A percentile compares a stretch with the other conserved stretches of the same genome.
These are phyloP conservation scores for Forsythia suspensa DNA, from an alignment of 257 asterid genomes.

Conservation along the genomic window DNA sequence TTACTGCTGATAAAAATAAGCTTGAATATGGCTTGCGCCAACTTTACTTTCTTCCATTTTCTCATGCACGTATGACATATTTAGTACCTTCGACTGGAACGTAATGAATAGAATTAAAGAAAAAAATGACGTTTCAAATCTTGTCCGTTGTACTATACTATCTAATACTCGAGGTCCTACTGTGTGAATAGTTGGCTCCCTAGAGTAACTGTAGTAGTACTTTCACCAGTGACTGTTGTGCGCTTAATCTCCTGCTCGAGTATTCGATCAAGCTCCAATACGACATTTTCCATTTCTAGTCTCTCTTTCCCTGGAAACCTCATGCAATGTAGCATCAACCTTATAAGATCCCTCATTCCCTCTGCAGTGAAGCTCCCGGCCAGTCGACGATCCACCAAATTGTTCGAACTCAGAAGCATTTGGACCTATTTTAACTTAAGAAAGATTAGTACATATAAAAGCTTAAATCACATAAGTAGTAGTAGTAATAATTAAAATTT, in stretches of 20 bases:
- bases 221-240: constrained; percentile 64
- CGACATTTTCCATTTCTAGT: constrained; percentile 52
- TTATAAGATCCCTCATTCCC: constrained; percentile 61
- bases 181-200: constrained; percentile 71
- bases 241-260: constrained; percentile 62
- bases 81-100: not conserved
- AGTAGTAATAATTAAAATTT: not conserved
- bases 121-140: not conserved
- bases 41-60: not conserved
- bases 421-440: constrained; percentile 36
- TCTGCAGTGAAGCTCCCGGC: constrained; percentile 57
- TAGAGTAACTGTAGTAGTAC: constrained; percentile 49
- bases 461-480: not conserved
- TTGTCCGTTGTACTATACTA: not conserved
- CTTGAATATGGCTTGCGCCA: not conserved
- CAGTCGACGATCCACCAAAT: constrained; percentile 51
- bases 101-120: not conserved
- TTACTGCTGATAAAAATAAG: no score
- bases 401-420: constrained; percentile 31
- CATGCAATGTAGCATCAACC: constrained; percentile 48
- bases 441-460: not conserved
- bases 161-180: constrained; percentile 12
- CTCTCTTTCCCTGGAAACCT: constrained; percentile 50
- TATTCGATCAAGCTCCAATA: constrained; percentile 53
- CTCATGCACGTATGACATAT: not conserved